phyloP scores from a whole-genome alignment of 441 rosid species.

The Erodium texanum region DNA sequence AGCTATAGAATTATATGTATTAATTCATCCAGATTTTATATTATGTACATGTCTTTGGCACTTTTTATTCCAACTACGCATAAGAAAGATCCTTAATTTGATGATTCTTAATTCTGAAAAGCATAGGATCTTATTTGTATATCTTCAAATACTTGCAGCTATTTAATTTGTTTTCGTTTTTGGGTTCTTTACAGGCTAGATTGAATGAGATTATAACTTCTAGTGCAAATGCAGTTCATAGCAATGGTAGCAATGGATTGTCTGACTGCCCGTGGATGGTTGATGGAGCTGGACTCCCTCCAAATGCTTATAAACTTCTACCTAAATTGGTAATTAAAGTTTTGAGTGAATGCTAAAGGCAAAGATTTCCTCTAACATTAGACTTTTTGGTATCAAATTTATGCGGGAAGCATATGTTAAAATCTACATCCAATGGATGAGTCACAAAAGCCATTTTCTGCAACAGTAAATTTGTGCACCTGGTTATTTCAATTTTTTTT shows the following conservation, averaged over 20 bases:
- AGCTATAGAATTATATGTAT: background rate
- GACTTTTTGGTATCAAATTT: no score
- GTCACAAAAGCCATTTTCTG: background rate
- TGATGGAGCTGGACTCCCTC: slow-evolving; percentile 96
- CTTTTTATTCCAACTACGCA: background rate
- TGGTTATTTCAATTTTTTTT: background rate
- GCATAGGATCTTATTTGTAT: background rate
- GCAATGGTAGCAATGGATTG: slow-evolving; percentile 43
- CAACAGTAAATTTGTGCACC: background rate
- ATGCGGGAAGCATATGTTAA: no score
- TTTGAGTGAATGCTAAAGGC: background rate
- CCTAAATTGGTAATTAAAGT: slow-evolving; percentile 52
- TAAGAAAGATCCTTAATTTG: background rate
- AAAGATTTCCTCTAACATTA: background rate
- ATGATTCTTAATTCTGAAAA: background rate
- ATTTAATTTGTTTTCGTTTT: slow-evolving; percentile 1
- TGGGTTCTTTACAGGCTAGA: slow-evolving; percentile 57
- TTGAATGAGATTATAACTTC: slow-evolving; percentile 78
- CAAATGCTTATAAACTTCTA: slow-evolving; percentile 80
- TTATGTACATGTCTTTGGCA: background rate
- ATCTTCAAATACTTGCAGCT: background rate
- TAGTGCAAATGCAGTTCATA: slow-evolving; percentile 37
- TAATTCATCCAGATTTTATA: background rate
- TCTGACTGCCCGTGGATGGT: slow-evolving; percentile 91
- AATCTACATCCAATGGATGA: background rate